phyloP scores from a whole-genome alignment of 352 stramenopile genomes.

The Phytophthora uliginosa region DNA sequence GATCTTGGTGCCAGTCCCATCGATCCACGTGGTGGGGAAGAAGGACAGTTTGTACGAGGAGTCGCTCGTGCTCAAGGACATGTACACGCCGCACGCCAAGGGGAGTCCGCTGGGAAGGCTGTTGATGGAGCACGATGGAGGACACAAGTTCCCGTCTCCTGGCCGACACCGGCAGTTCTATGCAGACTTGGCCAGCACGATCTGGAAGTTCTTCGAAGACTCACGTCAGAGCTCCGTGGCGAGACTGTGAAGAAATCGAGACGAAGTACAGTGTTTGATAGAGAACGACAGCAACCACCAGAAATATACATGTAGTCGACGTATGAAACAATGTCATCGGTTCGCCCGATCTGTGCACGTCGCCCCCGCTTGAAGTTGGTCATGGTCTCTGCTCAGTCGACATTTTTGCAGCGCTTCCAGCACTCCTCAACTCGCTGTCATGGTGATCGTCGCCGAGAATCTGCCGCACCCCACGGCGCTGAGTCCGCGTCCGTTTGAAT shows the following conservation, averaged over 20 bases:
- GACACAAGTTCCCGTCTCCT: conserved; percentile 79
- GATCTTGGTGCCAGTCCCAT: conserved; percentile 59
- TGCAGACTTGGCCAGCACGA: conserved; percentile 44
- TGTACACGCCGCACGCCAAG: conserved; percentile 51
- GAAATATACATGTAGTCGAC: conserved; percentile 13
- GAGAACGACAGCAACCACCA: conserved; percentile 19
- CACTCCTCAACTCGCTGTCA: conserved; percentile 12
- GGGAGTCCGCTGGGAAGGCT: conserved; percentile 45
- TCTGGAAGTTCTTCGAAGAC: conserved; percentile 59
- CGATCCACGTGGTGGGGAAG: conserved; percentile 66
- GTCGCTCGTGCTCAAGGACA: conserved; percentile 50
- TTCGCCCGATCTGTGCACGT: conserved; percentile 24
- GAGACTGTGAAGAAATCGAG: conserved; percentile 26
- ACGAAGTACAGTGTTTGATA: conserved; percentile 11
- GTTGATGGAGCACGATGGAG: conserved; percentile 53
- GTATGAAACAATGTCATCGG: conserved; percentile 10
- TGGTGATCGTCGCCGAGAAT: conserved; percentile 26
- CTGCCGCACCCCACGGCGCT: conserved; percentile 23
- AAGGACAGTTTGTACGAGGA: conserved; percentile 61
- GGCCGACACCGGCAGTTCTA: conserved; percentile 60
- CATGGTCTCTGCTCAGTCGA: conserved; percentile 29
- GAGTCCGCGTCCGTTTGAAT: conserved; percentile 12
- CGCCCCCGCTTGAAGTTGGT: conserved; percentile 35
- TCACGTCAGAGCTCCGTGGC: conserved; percentile 40
- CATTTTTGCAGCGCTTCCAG: conserved; percentile 28